Base-by-base conservation (phyloP, 345 rosid species). In the Linum tenue region DNA sequence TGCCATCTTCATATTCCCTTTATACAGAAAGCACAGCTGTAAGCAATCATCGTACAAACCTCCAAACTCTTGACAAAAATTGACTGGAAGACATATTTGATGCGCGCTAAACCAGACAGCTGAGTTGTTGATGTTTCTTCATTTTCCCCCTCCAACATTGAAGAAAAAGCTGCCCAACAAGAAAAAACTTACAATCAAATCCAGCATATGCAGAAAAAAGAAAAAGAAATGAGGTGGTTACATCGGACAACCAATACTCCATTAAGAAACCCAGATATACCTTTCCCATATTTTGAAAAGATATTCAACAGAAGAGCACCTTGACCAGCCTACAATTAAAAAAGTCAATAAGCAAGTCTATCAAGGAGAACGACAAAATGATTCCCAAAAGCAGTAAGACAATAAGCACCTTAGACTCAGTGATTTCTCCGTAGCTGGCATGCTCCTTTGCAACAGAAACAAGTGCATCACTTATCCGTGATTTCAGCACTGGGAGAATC, bases 31-130 rank as follows among this genome's bases (percentile, higher is more conserved):
- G 36, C 37, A 57, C 10, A 51, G 56, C 7, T 56, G 6, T 16
- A 57, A 17, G 36, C 37, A 43, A 58, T 36, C 5, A 36, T 39
- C 5, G 37, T 31, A 50, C 70, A 58, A 39, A 92, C 97, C 98
- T 92, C 96, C 72, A 92, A 80, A 64, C 94, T 84, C 78, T 90
- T 88, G 59, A 92, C 97, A 74, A 88, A 92, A 56, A 92, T 86
- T 58, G 88, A 83, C 65, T 92, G 98, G 75, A 92, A 90, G 65
- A 92, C 85, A 70, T 88, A 92, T 68, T 84, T 96, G 62, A 92
- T 88, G 53, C 98, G 81, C 71, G 98, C 97, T 76, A 97, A 97
- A 57, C 98, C 97, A n/a, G 95, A 80, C 39, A 92, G 85, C 85
- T 90, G 96, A 58, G 86, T 65, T 64, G 97, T 92, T 44, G 96